Evolutionary conservation across 768 basidiomycete genomes (phyloP), one percentile per base, ranked within the genome.

Genomic region (Erythrobasidium yunnanense): DNA sequence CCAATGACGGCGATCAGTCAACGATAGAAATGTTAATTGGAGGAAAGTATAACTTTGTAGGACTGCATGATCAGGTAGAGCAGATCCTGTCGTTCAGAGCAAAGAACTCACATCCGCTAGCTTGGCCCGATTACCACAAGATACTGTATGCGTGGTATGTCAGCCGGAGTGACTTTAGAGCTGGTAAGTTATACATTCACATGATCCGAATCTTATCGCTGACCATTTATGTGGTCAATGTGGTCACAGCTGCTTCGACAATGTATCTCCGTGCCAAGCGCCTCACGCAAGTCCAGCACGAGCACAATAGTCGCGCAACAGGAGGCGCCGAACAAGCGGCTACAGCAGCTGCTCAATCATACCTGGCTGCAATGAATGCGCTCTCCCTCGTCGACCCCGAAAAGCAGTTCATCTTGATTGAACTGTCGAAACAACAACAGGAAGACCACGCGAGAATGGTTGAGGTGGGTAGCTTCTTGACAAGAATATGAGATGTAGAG

Each of bases 131-230:
- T 73, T 97, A 93, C 78, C 85, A 90, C 34, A 83, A 84, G 72
- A 88, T 97, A 58, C 77, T 97, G n/a, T 93, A 95, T 77, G 85
- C 89, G 51, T 97, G 90, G 90, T 86, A 90, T 75, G 82, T 86
- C 71, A 81, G 82, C 63, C 81, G 88, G 74, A 87, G 88, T 27
- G 90, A 96, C 75, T 90, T 91, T 77, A 83, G 90, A 55, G 90
- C 83, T 75, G 95, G 93, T 92, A 75, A 76, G 83, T 80, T 20
- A 8, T 17, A 22, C 62, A 7, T n/a, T 23, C 38, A 11, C 18
- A n/a, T 23, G 47, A 29, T 35, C 11, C 4, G 6, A 53, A 7
- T 63, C 42, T 38, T 2, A 1, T 47, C 5, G 34, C 17, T 42
- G 38, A 52, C 34, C n/a, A 68, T n/a, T 27, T 55, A 72, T 68